These are phyloP conservation scores for Hygrophorus russula DNA, from an alignment of 768 basidiomycete genomes.

Conservation along the genomic window DNA sequence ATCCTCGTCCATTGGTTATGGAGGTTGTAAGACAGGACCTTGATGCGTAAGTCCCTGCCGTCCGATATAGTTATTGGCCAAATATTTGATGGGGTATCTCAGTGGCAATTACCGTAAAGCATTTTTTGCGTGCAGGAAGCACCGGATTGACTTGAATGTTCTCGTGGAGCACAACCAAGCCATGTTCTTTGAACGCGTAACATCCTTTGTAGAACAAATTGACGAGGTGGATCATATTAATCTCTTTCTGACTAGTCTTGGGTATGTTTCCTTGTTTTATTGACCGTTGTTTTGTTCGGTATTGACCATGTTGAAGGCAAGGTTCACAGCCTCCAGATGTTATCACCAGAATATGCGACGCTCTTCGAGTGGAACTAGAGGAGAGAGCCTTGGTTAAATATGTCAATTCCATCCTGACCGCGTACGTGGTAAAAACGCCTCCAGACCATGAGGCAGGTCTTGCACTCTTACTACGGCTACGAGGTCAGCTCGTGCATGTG, in stretches of 20 bases:
- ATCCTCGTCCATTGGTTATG: constrained; percentile 86
- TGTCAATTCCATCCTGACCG: constrained; percentile 84
- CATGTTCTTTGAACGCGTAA: constrained; percentile 50
- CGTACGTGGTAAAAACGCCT: constrained; percentile 85
- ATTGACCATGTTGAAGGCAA: constrained; percentile 30
- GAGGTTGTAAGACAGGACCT: constrained; percentile 71
- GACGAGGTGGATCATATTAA: constrained; percentile 88
- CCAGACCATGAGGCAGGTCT: constrained; percentile 86
- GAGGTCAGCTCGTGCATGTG: constrained; percentile 38
- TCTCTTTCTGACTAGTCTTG: constrained; percentile 77
- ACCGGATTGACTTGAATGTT: constrained; percentile 83
- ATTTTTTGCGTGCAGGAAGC: constrained; percentile 84
- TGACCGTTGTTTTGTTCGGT: neutral
- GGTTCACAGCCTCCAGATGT: constrained; percentile 45
- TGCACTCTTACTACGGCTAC: constrained; percentile 57
- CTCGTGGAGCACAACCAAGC: constrained; percentile 75
- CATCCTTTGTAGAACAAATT: constrained; percentile 73
- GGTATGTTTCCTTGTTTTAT: constrained; percentile 40
- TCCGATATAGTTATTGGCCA: neutral
- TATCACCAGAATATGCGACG: constrained; percentile 65
- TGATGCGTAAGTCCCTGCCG: constrained; percentile 39
- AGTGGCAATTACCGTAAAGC: constrained; percentile 79
- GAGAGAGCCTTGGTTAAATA: constrained; percentile 63
- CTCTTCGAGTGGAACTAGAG: constrained; percentile 64
- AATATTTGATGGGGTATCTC: neutral